A percentile compares a stretch with the other conserved stretches of the same genome.
These are phyloP conservation scores for Podaxis sp. DNA, from an alignment of 768 basidiomycete genomes.

Conservation along the genomic window DNA sequence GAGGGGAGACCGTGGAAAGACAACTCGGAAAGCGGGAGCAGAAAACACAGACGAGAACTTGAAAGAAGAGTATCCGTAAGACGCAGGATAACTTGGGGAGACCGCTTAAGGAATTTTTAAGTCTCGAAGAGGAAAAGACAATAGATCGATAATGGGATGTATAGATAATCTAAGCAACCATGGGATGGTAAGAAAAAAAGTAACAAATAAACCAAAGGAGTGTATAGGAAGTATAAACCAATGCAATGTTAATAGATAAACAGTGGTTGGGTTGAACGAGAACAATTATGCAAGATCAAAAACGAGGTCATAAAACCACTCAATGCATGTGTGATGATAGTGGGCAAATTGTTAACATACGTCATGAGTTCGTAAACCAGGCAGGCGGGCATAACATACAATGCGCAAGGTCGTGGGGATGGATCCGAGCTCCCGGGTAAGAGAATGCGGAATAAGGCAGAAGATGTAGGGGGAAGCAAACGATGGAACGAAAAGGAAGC, in stretches of 20 bases:
- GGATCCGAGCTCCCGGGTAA: neutral
- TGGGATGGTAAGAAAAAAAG: slow-evolving; percentile 3
- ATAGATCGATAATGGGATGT: slow-evolving; percentile 13
- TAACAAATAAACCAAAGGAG: slow-evolving; percentile 12
- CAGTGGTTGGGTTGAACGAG: slow-evolving; percentile 3
- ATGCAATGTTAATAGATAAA: slow-evolving; percentile 16
- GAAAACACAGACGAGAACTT: slow-evolving; percentile 6
- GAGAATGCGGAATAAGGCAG: neutral
- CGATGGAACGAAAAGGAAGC: neutral
- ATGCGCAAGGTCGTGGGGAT: neutral
- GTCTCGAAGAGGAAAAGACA: slow-evolving; percentile 12
- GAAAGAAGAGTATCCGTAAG: slow-evolving; percentile 14
- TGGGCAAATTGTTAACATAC: neutral
- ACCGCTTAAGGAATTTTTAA: slow-evolving; percentile 4
- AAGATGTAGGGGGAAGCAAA: neutral
- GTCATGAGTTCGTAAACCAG: slow-evolving; percentile 6
- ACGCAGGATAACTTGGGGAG: neutral
- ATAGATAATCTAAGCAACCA: slow-evolving; percentile 16
- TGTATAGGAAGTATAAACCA: slow-evolving; percentile 17
- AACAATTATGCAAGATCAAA: slow-evolving; percentile 14
- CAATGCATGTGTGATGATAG: neutral
- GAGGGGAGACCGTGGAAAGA: slow-evolving; percentile 3
- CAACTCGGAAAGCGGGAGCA: slow-evolving; percentile 3
- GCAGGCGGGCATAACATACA: slow-evolving; percentile 8
- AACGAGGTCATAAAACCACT: slow-evolving; percentile 7